These are phyloP conservation scores for Bruguiera hainesii DNA, from an alignment of 441 rosid genomes.

Conservation along the genomic window DNA sequence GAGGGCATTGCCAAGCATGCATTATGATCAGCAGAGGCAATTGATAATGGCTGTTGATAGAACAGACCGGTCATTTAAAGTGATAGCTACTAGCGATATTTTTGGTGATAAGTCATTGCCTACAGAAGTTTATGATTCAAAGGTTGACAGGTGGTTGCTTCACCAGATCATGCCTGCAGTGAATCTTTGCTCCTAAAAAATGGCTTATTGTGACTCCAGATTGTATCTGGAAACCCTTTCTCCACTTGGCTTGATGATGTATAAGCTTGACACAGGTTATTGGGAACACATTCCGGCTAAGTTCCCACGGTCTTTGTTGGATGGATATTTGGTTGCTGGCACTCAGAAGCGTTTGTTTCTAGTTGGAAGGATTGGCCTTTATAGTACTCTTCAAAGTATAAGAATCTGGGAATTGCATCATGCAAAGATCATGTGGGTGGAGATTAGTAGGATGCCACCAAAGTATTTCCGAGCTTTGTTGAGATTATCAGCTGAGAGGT, in stretches of 20 bases:
- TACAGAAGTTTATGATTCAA: slow-evolving; percentile 91
- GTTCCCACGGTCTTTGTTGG: slow-evolving; percentile 86
- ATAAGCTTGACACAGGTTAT: slow-evolving; percentile 61
- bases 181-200: slow-evolving; percentile 93
- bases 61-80: slow-evolving; percentile 64
- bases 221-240: slow-evolving; percentile 91
- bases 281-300: slow-evolving; percentile 96
- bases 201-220: slow-evolving; percentile 89
- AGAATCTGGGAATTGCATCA: slow-evolving; percentile 96
- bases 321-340: slow-evolving; percentile 95
- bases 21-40: slow-evolving; percentile 80
- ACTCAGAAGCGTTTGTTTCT: slow-evolving; percentile 80
- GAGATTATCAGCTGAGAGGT: slow-evolving; percentile 89
- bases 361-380: slow-evolving; percentile 89
- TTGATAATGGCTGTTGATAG: slow-evolving; percentile 85
- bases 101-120: slow-evolving; percentile 84
- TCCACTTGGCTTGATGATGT: slow-evolving; percentile 94
- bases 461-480: slow-evolving; percentile 79
- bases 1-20: slow-evolving; percentile 83
- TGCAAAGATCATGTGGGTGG: slow-evolving; percentile 71
- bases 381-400: slow-evolving; percentile 89
- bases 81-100: slow-evolving; percentile 83
- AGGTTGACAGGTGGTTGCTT: slow-evolving; percentile 60
- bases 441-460: slow-evolving; percentile 91
- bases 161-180: slow-evolving; percentile 96